Percentiles rank a stretch among this genome's conserved stretches.
Evolutionary conservation across 2,329 filamentous ascomycete species (phyloP).

Genomic region (Sphaceloma murrayae): DNA sequence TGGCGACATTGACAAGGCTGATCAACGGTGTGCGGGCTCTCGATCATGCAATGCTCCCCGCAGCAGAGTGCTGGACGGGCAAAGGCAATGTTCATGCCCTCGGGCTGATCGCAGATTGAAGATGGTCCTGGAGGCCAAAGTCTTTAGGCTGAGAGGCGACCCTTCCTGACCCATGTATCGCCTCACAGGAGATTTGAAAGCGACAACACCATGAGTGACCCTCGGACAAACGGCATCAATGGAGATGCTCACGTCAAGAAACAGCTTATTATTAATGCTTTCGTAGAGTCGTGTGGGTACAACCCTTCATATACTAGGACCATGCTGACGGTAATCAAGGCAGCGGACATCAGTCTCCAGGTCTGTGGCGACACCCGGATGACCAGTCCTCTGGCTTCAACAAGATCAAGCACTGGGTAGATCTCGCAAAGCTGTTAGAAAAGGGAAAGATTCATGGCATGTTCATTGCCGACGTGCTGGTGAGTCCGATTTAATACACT

Average conservation of each 20-base stretch:
- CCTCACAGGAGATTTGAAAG: no score
- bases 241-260: constrained; percentile 24
- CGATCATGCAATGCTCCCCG: neutral
- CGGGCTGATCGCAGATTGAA: no score
- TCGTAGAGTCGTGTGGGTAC: constrained; percentile 32
- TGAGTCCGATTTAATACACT: constrained; percentile 21
- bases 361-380: constrained; percentile 55
- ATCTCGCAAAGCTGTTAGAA: constrained; percentile 51
- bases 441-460: constrained; percentile 55
- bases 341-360: constrained; percentile 45
- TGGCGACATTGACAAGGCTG: no score
- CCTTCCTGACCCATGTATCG: no score
- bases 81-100: neutral
- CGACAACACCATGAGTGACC: neutral
- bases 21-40: neutral
- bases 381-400: constrained; percentile 55
- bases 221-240: neutral
- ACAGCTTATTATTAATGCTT: constrained; percentile 34
- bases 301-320: constrained; percentile 18
- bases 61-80: neutral
- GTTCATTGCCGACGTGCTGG: constrained; percentile 59
- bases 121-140: no score
- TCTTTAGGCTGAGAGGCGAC: no score
- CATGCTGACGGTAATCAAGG: constrained; percentile 30
- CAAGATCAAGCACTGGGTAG: constrained; percentile 50